These are phyloP conservation scores for Microcyclospora pomicola DNA, from an alignment of 2,329 filamentous ascomycete species.

Conservation along the genomic window DNA sequence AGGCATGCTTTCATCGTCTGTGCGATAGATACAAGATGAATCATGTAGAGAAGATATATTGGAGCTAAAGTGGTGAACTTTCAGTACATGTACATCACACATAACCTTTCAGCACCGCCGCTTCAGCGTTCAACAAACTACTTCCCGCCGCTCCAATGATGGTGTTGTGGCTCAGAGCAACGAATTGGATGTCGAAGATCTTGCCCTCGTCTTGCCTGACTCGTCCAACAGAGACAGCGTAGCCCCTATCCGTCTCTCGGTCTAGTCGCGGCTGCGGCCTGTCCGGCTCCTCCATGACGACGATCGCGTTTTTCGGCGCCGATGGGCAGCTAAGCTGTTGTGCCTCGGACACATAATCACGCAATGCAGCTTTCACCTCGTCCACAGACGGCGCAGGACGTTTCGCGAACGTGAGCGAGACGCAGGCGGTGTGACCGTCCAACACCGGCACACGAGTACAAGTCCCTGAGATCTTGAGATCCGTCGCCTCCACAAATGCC, in stretches of 20 bases:
- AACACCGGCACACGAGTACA: constrained; percentile 93
- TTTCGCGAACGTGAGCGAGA: constrained; percentile 69
- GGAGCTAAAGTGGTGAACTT: no score
- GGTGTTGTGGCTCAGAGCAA: constrained; percentile 79
- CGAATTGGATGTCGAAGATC: constrained; percentile 91
- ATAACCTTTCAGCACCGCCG: constrained; percentile 78
- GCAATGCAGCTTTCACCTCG: constrained; percentile 64
- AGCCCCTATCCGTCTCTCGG: constrained; percentile 70
- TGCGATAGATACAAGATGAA: no score
- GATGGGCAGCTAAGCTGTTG: constrained; percentile 75
- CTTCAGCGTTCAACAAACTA: constrained; percentile 87
- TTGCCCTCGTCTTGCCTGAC: constrained; percentile 74
- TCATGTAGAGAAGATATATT: no score
- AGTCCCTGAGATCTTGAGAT: constrained; percentile 65
- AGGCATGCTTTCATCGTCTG: no score
- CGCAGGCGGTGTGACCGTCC: constrained; percentile 90
- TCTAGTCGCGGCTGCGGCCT: constrained; percentile 85
- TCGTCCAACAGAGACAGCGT: constrained; percentile 80
- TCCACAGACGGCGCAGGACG: constrained; percentile 61
- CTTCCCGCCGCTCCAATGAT: constrained; percentile 94
- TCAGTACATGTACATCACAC: constrained; percentile 31
- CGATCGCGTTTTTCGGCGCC: constrained; percentile 67
- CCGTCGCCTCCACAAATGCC: constrained; percentile 60
- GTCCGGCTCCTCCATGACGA: constrained; percentile 78
- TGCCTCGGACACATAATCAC: constrained; percentile 68